Evolutionary conservation across 495 filamentous ascomycete genomes (phyloP), one percentile per base, ranked within the genome.

Genomic region (Lasiosphaeria ovina): DNA sequence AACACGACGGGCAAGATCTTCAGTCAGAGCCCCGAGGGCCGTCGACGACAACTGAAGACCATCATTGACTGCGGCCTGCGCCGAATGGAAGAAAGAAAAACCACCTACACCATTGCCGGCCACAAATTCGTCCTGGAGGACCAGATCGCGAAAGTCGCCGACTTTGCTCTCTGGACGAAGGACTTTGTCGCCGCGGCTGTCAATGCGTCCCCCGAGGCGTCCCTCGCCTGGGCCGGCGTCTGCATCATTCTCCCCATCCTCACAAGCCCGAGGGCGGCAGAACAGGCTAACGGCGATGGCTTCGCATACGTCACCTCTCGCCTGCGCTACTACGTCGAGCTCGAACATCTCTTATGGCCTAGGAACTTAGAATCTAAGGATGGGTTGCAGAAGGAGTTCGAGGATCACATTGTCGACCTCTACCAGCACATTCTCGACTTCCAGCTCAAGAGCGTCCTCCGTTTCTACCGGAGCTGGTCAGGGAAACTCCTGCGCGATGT

Each of bases 171-270:
- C n/a, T 60, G 62, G 60, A 55, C 42, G 6, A 66, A 68, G 54
- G 61, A 51, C 50, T 66, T 36, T 35, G 60, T 70, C 35, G 60
- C 49, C 35, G 50, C 58, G 4, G 68, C 64, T 35, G 64, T 69
- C 34, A 65, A 53, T 42, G 59, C 44, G 0, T 66, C 61, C 5
- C 67, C 68, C 3, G 60, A 66, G 40, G 69, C 68, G 24, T 66
- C 65, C 8, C 53, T 69, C 48, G 64, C 47, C 10, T 71, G 63
- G 66, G 63, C 62, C 17, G 66, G 68, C 55, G 57, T 72, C 38
- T 67, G 59, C 33, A 42, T 69, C 5, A 35, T 66, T 51, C 64
- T 71, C 42, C 68, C 68, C 3, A 58, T 73, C 38, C 58, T 73
- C n/a, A 71, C 62, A 0, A 71, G 66, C 24, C 58, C 64, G 12